Evolutionary conservation across 1,284 basidiomycete genomes (phyloP), one percentile per base, ranked within the genome.

Genomic region (Papiliotrema laurentii): DNA sequence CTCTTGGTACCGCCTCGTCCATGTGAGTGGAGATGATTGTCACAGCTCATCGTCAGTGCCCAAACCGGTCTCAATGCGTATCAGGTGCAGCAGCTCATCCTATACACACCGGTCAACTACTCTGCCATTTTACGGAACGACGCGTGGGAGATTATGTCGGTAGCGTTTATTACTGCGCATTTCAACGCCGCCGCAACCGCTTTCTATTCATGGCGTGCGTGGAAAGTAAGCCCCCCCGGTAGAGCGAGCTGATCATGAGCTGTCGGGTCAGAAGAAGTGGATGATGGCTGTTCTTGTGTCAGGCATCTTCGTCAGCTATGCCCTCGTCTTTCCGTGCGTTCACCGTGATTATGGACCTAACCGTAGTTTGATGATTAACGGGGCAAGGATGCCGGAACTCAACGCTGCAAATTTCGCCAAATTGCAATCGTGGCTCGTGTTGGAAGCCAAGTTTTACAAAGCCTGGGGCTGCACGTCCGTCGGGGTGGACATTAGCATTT

Each of bases 391-490:
- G 30, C 43, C 43, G 6, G 13, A 4, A 13, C 14, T 45, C 31
- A 22, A 35, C 21, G 24, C 35, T 21, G 26, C 18, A 16, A 45
- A 45, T 24, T 28, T 31, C 14, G 33, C 5, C 10, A 45, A 36
- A 27, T 21, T 45, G 4, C 22, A 34, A 16, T 14, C 24, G 5
- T 45, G 43, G 43, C 22, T 45, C 5, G 5, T 45, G 43, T 9
- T 25, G 4, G 10, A 45, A 13, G 43, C 43, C 7, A 45, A 45
- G 19, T 25, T 45, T 5, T 21, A 35, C 43, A 45, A 35, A 35
- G 43, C 33, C 6, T 45, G 43, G 43, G 43, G 43, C 5, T 45
- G 30, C 21, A 27, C 25, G 6, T 45, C 43, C 5, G 43, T 45
- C 22, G 43, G 30, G 7, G 26, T 45, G 14, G 43, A 45, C 25